Evolutionary conservation across 2,329 filamentous ascomycete species (phyloP).

Genomic region (Tolypocladium inflatum): DNA sequence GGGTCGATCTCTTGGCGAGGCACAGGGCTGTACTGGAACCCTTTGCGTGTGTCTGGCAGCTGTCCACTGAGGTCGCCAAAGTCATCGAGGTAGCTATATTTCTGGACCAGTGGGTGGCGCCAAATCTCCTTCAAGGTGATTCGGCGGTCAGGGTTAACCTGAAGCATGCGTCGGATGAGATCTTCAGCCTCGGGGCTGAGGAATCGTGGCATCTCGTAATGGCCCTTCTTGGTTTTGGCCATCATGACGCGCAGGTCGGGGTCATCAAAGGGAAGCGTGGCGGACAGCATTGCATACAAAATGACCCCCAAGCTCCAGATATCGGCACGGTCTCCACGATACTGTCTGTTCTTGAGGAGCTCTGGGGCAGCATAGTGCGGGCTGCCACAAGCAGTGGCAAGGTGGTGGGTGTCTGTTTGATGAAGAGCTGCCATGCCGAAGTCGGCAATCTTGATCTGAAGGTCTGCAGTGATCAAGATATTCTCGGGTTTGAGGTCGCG

Average conservation of each 20-base stretch:
- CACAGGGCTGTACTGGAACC: conserved; percentile 48
- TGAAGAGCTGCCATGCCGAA: conserved; percentile 94
- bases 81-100: conserved; percentile 70
- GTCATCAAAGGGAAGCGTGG: conserved; percentile 73
- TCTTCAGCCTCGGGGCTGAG: conserved; percentile 64
- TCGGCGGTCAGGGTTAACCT: conserved; percentile 66
- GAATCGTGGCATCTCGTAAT: conserved; percentile 50
- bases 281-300: conserved; percentile 78
- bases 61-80: conserved; percentile 46
- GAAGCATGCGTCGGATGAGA: conserved; percentile 70
- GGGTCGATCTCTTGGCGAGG: conserved; percentile 62
- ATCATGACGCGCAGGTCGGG: conserved; percentile 55
- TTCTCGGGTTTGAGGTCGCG: conserved; percentile 96
- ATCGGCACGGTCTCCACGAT: conserved; percentile 79
- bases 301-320: conserved; percentile 94
- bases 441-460: conserved; percentile 86
- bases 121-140: conserved; percentile 77
- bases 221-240: conserved; percentile 46
- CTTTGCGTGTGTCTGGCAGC: conserved; percentile 49
- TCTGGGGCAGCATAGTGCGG: conserved; percentile 96
- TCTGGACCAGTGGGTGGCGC: conserved; percentile 76
- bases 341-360: conserved; percentile 66
- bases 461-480: conserved; percentile 69
- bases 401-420: conserved; percentile 67
- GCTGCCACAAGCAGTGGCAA: conserved; percentile 88